Evolutionary conservation across 495 filamentous ascomycete species (phyloP).

Genomic region (Achaetomiella virescens): DNA sequence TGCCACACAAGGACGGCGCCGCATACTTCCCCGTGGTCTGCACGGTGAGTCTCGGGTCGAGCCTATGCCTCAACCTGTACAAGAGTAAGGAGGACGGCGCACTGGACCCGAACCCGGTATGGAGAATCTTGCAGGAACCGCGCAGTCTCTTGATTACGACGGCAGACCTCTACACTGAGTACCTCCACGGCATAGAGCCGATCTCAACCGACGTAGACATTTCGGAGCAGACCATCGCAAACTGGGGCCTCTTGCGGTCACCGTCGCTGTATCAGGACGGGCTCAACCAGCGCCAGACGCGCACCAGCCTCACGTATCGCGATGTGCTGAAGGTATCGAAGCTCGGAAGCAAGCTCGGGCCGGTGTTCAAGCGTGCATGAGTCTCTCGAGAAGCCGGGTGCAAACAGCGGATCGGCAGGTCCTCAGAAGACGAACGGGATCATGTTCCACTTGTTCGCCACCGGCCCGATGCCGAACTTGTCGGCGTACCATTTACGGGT

Average conservation of each 20-base stretch:
- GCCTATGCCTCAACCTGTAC: constrained; percentile 73
- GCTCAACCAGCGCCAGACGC: constrained; percentile 53
- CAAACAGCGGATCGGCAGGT: background rate
- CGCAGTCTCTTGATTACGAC: constrained; percentile 74
- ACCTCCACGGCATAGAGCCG: constrained; percentile 71
- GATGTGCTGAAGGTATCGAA: constrained; percentile 86
- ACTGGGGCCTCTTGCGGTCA: constrained; percentile 74
- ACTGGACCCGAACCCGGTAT: constrained; percentile 42
- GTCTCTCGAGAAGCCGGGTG: background rate
- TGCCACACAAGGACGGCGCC: constrained; percentile 89
- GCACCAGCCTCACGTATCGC: constrained; percentile 85
- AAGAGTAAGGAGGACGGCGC: constrained; percentile 52
- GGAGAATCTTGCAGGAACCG: constrained; percentile 80
- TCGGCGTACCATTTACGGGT: constrained; percentile 75
- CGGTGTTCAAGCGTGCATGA: constrained; percentile 41
- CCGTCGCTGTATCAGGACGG: constrained; percentile 51
- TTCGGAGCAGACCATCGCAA: constrained; percentile 58
- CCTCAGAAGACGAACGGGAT: constrained; percentile 67
- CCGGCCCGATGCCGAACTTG: constrained; percentile 66
- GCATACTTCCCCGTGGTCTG: constrained; percentile 86
- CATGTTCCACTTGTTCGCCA: constrained; percentile 71
- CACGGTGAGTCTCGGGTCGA: constrained; percentile 76
- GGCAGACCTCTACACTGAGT: constrained; percentile 59
- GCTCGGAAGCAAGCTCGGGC: constrained; percentile 59
- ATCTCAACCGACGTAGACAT: constrained; percentile 54